Conservation (phyloP, 768 basidiomycete genomes). For the Fomitopsis serialis region DNA sequence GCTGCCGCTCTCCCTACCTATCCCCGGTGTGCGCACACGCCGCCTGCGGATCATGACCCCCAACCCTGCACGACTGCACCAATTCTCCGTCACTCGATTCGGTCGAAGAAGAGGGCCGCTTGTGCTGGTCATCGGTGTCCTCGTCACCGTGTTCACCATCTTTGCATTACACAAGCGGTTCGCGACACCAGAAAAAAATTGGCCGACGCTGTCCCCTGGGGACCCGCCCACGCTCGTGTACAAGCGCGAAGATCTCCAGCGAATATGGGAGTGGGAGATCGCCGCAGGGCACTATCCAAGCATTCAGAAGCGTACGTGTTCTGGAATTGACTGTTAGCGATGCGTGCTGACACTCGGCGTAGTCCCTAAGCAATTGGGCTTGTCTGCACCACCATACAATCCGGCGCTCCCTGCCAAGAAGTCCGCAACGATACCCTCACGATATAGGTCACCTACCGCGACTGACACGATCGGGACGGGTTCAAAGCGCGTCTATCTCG, state of each 20-base stretch:
- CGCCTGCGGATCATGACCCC: conserved; percentile 53
- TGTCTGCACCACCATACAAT: conserved; percentile 55
- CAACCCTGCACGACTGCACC: conserved; percentile 57
- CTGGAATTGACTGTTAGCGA: background rate
- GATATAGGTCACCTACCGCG: conserved; percentile 43
- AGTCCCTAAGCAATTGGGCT: conserved; percentile 71
- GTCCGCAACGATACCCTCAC: conserved; percentile 39
- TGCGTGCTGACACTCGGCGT: conserved; percentile 7
- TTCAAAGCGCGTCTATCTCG: conserved; percentile 71
- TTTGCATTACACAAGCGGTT: conserved; percentile 60
- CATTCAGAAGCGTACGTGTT: conserved; percentile 59
- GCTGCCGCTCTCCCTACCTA: conserved; percentile 49
- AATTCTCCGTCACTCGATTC: conserved; percentile 49
- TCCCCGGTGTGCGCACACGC: conserved; percentile 55
- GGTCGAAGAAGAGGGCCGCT: conserved; percentile 54
- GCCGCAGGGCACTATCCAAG: conserved; percentile 93
- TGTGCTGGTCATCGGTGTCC: conserved; percentile 42
- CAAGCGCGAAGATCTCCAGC: conserved; percentile 71
- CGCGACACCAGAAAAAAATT: conserved; percentile 54
- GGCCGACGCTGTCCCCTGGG: conserved; percentile 47
- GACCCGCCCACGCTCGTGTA: conserved; percentile 73
- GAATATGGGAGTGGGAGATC: conserved; percentile 96
- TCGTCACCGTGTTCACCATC: conserved; percentile 45
- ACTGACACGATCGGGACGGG: conserved; percentile 69
- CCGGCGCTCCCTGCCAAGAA: conserved; percentile 66